phyloP scores from a whole-genome alignment of 805 yeast genomes.

The Kuraishia piskuri region DNA sequence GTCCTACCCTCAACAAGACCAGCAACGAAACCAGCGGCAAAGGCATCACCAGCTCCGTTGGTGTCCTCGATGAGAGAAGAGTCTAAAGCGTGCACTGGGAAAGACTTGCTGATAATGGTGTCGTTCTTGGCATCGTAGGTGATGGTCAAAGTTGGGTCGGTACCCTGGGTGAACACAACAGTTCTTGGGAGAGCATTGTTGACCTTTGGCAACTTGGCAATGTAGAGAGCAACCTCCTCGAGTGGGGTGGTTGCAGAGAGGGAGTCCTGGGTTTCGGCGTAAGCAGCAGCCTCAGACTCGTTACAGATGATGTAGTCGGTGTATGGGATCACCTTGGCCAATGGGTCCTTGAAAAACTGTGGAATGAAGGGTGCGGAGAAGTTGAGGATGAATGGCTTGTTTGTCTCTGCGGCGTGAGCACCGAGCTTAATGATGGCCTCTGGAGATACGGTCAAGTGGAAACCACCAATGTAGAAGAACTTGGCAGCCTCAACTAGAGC shows the following conservation, averaged over 20 bases:
- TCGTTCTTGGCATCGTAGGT: slow-evolving; percentile 41
- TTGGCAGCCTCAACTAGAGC: slow-evolving; percentile 69
- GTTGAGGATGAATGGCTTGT: slow-evolving; percentile 76
- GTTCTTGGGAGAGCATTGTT: slow-evolving; percentile 66
- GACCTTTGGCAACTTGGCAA: slow-evolving; percentile 72
- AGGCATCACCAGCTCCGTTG: slow-evolving; percentile 99
- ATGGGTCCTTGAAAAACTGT: slow-evolving; percentile 87
- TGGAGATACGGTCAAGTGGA: slow-evolving; percentile 96
- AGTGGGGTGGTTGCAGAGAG: slow-evolving; percentile 41
- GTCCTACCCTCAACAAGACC: slow-evolving; percentile 71
- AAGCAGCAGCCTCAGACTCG: slow-evolving; percentile 95
- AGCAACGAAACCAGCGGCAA: slow-evolving; percentile 93
- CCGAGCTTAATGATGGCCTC: slow-evolving; percentile 87
- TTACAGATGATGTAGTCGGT: slow-evolving; percentile 90
- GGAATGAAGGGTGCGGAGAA: slow-evolving; percentile 96
- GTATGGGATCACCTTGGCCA: slow-evolving; percentile 74
- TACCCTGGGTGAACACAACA: slow-evolving; percentile 92
- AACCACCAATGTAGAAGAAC: slow-evolving; percentile 94
- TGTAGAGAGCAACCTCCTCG: slow-evolving; percentile 68
- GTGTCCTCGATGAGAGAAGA: slow-evolving; percentile 72
- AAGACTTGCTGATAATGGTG: slow-evolving; percentile 38
- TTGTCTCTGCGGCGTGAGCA: slow-evolving; percentile 63
- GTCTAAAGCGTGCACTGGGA: slow-evolving; percentile 67
- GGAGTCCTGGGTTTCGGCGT: slow-evolving; percentile 77
- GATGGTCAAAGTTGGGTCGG: slow-evolving; percentile 81